phyloP scores from a whole-genome alignment of 345 rosid genomes.

The Populus ilicifolia region DNA sequence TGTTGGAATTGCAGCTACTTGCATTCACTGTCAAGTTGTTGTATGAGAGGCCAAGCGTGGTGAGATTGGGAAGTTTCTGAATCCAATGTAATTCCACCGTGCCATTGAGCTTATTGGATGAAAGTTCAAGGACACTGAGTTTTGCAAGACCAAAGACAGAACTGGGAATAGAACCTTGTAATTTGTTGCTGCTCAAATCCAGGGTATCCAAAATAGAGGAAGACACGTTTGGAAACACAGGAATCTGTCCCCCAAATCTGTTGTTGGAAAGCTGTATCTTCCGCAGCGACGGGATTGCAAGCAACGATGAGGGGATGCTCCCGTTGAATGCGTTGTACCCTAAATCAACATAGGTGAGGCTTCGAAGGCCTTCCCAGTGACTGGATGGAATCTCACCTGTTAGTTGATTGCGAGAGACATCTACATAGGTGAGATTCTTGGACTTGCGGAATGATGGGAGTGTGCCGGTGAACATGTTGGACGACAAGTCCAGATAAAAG shows the following conservation, averaged over 20 bases:
- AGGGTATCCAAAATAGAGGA: slow-evolving; percentile 15
- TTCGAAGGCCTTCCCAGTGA: slow-evolving; percentile 24
- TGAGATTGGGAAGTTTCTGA: slow-evolving; percentile 24
- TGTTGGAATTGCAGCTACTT: neutral
- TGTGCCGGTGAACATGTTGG: slow-evolving; percentile 27
- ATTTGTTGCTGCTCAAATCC: slow-evolving; percentile 40
- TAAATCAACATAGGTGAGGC: slow-evolving; percentile 30
- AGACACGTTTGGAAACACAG: neutral
- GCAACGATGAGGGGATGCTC: slow-evolving; percentile 24
- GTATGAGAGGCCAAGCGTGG: slow-evolving; percentile 32
- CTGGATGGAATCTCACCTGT: slow-evolving; percentile 21
- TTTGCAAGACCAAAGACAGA: slow-evolving; percentile 14
- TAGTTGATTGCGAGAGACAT: slow-evolving; percentile 28
- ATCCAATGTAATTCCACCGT: slow-evolving; percentile 18
- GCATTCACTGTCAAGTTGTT: slow-evolving; percentile 28
- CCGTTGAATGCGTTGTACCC: slow-evolving; percentile 32
- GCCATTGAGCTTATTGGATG: slow-evolving; percentile 48
- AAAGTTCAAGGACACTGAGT: slow-evolving; percentile 28
- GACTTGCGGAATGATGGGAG: slow-evolving; percentile 25
- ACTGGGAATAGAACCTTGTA: slow-evolving; percentile 28
- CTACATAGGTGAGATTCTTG: slow-evolving; percentile 23
- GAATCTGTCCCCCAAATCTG: slow-evolving; percentile 23
- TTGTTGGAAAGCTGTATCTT: slow-evolving; percentile 25
- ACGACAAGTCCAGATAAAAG: slow-evolving; percentile 30
- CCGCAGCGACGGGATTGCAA: slow-evolving; percentile 15